Evolutionary conservation across 257 asterid genomes (phyloP).

Genomic region (Capsicum rhomboideum): DNA sequence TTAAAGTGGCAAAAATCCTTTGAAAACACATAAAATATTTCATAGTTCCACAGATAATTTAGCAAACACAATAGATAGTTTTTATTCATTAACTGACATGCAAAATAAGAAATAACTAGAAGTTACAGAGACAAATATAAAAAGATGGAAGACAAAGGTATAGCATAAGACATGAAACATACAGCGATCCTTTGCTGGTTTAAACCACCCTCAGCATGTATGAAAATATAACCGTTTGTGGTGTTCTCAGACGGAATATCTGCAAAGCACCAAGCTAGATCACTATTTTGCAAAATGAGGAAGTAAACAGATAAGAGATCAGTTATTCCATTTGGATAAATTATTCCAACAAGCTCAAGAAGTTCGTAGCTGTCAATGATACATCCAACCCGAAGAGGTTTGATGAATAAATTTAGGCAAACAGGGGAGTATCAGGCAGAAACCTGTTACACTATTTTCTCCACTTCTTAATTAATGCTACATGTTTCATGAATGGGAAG

Average conservation of each 20-base stretch:
- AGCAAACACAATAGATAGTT: background rate
- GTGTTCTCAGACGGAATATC: conserved; percentile 73
- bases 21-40: background rate
- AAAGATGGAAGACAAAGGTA: background rate
- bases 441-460: background rate
- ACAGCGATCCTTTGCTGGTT: conserved; percentile 99
- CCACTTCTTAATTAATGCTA: background rate
- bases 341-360: background rate
- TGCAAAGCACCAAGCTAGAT: conserved; percentile 26
- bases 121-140: background rate
- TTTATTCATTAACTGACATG: background rate
- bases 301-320: background rate
- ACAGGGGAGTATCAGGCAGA: background rate
- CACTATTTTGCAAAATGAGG: background rate
- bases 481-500: background rate
- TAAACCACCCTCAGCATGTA: conserved; percentile 99
- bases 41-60: background rate
- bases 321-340: background rate
- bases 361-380: background rate
- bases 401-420: background rate
- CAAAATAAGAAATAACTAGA: background rate
- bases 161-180: conserved; percentile 14
- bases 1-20: background rate
- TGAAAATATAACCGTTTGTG: conserved; percentile 84
- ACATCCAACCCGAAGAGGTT: background rate